Percentiles rank a stretch among this genome's conserved stretches.
phyloP scores from a whole-genome alignment of 805 yeast genomes.

The Candida hungchunana region DNA sequence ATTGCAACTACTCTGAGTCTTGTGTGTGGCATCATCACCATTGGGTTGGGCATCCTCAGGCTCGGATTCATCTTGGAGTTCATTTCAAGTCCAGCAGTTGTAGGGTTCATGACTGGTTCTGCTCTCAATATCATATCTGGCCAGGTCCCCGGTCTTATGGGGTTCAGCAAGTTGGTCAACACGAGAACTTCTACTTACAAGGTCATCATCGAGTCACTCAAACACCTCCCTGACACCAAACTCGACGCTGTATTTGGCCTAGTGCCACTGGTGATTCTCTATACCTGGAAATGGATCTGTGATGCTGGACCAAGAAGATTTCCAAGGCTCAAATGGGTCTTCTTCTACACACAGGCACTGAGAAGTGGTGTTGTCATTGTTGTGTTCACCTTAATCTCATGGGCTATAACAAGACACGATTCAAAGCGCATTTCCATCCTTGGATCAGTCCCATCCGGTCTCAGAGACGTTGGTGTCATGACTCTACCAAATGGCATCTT shows the following conservation, averaged over 20 bases:
- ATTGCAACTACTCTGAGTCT: constrained; percentile 80
- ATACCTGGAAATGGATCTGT: constrained; percentile 63
- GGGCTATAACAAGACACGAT: constrained; percentile 61
- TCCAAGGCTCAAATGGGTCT: constrained; percentile 48
- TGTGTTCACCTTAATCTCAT: constrained; percentile 77
- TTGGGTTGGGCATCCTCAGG: constrained; percentile 77
- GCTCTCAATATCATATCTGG: constrained; percentile 80
- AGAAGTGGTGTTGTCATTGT: constrained; percentile 81
- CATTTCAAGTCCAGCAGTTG: constrained; percentile 86
- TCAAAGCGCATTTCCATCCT: constrained; percentile 49
- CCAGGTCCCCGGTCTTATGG: constrained; percentile 85
- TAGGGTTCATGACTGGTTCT: constrained; percentile 95
- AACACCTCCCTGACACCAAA: constrained; percentile 63
- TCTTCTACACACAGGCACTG: constrained; percentile 70
- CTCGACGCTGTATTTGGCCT: constrained; percentile 90
- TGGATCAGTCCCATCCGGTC: constrained; percentile 81
- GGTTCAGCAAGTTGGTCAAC: constrained; percentile 60
- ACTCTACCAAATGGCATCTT: constrained; percentile 56
- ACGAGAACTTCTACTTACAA: constrained; percentile 67
- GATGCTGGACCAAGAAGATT: constrained; percentile 56
- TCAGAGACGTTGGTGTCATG: constrained; percentile 72
- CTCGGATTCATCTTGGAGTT: constrained; percentile 86
- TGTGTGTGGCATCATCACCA: constrained; percentile 80
- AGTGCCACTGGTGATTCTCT: constrained; percentile 66
- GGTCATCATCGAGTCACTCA: constrained; percentile 67